Conservation (phyloP, 1,284 basidiomycete genomes). For the Farysia itapuensis region DNA sequence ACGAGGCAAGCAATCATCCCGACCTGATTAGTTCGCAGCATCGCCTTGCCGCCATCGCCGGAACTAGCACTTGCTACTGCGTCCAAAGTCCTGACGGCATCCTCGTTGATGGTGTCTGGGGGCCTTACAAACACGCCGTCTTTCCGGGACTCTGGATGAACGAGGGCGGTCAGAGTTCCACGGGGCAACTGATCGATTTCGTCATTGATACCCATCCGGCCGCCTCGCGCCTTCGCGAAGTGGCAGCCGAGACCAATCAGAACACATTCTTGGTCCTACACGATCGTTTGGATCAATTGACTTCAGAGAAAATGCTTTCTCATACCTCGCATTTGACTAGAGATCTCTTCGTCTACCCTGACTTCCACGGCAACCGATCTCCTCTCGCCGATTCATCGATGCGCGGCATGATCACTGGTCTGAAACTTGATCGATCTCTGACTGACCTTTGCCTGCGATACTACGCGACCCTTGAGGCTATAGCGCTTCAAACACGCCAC, state of each 20-base stretch:
- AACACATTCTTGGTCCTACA: slow-evolving; percentile 69
- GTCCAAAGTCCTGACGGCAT: slow-evolving; percentile 70
- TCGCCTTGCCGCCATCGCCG: slow-evolving; percentile 87
- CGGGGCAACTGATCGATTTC: slow-evolving; percentile 97
- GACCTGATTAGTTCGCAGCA: slow-evolving; percentile 61
- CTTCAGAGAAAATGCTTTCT: slow-evolving; percentile 61
- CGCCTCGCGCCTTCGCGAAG: slow-evolving; percentile 70
- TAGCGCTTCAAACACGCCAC: slow-evolving; percentile 91
- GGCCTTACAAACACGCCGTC: slow-evolving; percentile 85
- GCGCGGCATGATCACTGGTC: slow-evolving; percentile 85
- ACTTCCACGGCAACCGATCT: slow-evolving; percentile 82
- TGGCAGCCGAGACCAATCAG: slow-evolving; percentile 62
- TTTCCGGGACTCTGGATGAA: slow-evolving; percentile 91
- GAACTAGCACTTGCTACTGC: slow-evolving; percentile 93
- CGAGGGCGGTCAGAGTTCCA: slow-evolving; percentile 96
- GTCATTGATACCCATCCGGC: slow-evolving; percentile 90
- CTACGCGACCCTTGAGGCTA: slow-evolving; percentile 86
- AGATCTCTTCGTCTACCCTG: slow-evolving; percentile 90
- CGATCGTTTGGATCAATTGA: slow-evolving; percentile 72
- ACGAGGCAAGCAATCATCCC: slow-evolving; percentile 62
- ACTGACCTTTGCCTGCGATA: slow-evolving; percentile 86
- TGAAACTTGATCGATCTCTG: slow-evolving; percentile 77
- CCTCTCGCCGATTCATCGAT: slow-evolving; percentile 91
- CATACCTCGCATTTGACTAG: slow-evolving; percentile 74
- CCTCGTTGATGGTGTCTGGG: slow-evolving; percentile 92